These are phyloP conservation scores for Sporothrix inflata DNA, from an alignment of 2,329 filamentous ascomycete species.

Conservation along the genomic window DNA sequence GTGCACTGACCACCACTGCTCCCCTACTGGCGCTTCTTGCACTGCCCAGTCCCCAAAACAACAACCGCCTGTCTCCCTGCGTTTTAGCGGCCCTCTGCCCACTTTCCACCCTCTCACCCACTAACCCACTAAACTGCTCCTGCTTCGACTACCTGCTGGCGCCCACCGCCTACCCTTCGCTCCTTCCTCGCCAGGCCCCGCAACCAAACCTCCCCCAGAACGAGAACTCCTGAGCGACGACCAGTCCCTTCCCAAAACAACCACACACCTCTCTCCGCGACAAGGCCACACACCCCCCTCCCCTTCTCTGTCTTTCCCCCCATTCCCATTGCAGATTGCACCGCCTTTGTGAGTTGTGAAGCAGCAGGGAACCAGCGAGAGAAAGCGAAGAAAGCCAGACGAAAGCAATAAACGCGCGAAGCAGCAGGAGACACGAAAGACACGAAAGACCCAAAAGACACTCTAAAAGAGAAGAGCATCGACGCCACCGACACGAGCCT, in stretches of 20 bases:
- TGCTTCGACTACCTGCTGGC: not conserved
- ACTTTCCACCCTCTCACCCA: not conserved
- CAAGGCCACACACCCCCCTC: constrained; percentile 9
- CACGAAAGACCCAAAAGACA: too few species aligned
- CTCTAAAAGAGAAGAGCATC: too few species aligned
- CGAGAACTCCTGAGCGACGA: constrained; percentile 5
- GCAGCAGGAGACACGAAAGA: not conserved
- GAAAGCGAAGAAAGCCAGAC: not conserved
- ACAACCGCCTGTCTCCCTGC: not conserved
- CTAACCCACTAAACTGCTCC: too few species aligned
- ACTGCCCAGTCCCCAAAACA: not conserved
- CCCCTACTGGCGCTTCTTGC: too few species aligned
- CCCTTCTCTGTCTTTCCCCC: not conserved
- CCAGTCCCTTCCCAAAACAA: constrained; percentile 23
- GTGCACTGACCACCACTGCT: constrained; percentile 11
- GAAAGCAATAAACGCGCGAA: not conserved
- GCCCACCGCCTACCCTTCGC: not conserved
- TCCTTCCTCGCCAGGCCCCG: constrained; percentile 2
- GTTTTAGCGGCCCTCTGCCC: constrained; percentile 13
- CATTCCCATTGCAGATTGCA: constrained; percentile 6
- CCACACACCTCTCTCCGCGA: constrained; percentile 7
- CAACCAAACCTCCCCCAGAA: not conserved
- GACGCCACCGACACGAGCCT: not conserved
- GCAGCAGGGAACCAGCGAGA: not conserved
- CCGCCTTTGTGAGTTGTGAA: not conserved